Evolutionary conservation across 257 asterid genomes (phyloP), one percentile per base, ranked within the genome.

Genomic region (Solanum tarijense): DNA sequence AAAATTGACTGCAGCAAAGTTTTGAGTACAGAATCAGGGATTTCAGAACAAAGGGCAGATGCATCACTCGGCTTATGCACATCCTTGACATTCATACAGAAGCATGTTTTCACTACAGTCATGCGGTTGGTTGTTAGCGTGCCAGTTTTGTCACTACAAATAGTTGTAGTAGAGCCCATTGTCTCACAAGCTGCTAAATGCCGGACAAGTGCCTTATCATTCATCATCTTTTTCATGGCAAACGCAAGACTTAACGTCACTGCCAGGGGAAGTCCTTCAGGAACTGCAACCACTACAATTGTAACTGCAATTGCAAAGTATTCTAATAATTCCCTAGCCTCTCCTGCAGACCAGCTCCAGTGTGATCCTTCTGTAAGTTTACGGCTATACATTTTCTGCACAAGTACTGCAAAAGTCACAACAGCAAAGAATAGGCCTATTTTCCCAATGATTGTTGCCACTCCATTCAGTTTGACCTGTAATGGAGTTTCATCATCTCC

Each of bases 201-300:
- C 5, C 99, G 94, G 16, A 96, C 98, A 12, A 96, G 97, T 1
- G 99, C 99, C 89, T 95, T 96, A 62, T 96, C 99, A 6, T 96
- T 96, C 98, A 95, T 96, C 98, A 96, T 94, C 90, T 95, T 94
- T 85, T 96, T 94, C 99, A 96, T 96, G 1, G 98, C 99, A 55
- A 96, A 96, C 0, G 99, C 99, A 2, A 96, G 95, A 31, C 98
- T 96, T 48, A 96, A 82, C 8, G 99, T 96, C 72, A 96, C 99
- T 3, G 99, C 99, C 58, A 97, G 84, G 79, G 99, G 99, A 21
- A 97, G 94, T 5, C 99, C 98, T 87, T 96, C 99, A 0, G 99
- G 99, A 58, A 96, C 99, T 32, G 99, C 99, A 34, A 96, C 99
- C 8, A 96, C 99, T 8, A 96, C 99, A 73, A 96, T 96, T 41